Base-by-base conservation (phyloP, 164 flowering plant genomes). In the Cinnamomum chago region DNA sequence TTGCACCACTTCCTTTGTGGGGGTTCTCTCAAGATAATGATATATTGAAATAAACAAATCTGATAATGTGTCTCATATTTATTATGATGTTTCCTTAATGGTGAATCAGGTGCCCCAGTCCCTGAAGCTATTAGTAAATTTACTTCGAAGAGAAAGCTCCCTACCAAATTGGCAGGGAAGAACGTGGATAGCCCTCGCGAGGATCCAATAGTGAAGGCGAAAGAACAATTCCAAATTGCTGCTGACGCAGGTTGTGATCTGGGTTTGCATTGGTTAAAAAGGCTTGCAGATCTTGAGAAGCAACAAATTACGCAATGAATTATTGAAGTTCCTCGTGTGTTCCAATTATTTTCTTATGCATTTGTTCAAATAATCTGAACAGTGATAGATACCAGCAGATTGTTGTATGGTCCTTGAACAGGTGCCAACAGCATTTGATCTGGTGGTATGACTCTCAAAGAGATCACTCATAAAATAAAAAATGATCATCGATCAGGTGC, bases 211-310 rank as follows among this genome's bases (percentile, higher is more conserved):
- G 90, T 87, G 77, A 69, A 84, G 86, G 97, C 98, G 24, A 91
- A 76, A 69, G 79, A 88, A 75, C 91, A 87, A 74, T 93, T 95
- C 71, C 79, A 88, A 76, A 83, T 83, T 58, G 98, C 97, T 73
- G 97, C 95, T 20, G 84, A 82, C 67, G 90, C 90, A 33, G 97
- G 94, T 69, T 92, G 88, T 74, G 90, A 91, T 82, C 94, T 95
- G 70, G 99, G 95, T 70, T 79, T 93, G 27, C 87, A 79, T 81
- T 95, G 99, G 99, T 79, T 93, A 76, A 77, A 86, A 71, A 83
- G 87, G 67, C 83, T 95, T 0, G 91, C 88, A 70, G 90, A 90
- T 74, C 91, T 84, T 80, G 93, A 89, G 79, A 82, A 83, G 75
- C 88, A 67, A 28, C 69, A 51, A 52, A 58, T 51, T 13, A 73